Evolutionary conservation across 148 eudicot genomes (phyloP).

Genomic region (Cornus suecica): DNA sequence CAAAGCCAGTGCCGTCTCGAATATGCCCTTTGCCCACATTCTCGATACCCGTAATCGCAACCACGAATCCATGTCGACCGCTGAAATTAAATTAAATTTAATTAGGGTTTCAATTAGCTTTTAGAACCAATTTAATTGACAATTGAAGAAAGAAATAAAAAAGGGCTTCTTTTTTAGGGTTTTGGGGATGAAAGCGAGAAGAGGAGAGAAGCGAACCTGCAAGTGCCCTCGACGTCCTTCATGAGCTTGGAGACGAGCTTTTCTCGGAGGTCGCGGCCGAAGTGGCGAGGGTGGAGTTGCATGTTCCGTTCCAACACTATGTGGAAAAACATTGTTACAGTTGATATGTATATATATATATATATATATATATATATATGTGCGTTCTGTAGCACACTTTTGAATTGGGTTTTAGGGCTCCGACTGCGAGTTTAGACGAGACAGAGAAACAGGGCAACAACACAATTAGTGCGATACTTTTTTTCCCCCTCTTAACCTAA

Average conservation of each 20-base stretch:
- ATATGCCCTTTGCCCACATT: constrained; percentile 83
- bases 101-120: neutral
- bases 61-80: constrained; percentile 93
- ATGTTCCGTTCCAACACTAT: constrained; percentile 83
- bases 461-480: too few species aligned
- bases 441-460: too few species aligned
- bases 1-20: constrained; percentile 93
- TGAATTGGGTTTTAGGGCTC: too few species aligned
- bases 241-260: constrained; percentile 85
- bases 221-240: constrained; percentile 95
- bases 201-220: constrained; percentile 50
- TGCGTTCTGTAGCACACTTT: too few species aligned
- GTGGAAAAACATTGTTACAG: constrained; percentile 73
- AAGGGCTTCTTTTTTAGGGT: neutral
- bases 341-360: too few species aligned
- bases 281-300: constrained; percentile 94
- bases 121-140: neutral
- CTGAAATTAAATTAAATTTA: constrained; percentile 28
- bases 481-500: too few species aligned
- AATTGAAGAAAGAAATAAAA: neutral
- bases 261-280: constrained; percentile 82
- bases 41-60: constrained; percentile 87
- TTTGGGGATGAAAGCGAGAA: neutral
- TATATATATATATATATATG: too few species aligned
- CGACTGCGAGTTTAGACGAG: too few species aligned